A percentile compares a stretch with the other conserved stretches of the same genome.
These are phyloP conservation scores for Pleurotus tuber-regium DNA, from an alignment of 768 basidiomycete genomes.

Conservation along the genomic window DNA sequence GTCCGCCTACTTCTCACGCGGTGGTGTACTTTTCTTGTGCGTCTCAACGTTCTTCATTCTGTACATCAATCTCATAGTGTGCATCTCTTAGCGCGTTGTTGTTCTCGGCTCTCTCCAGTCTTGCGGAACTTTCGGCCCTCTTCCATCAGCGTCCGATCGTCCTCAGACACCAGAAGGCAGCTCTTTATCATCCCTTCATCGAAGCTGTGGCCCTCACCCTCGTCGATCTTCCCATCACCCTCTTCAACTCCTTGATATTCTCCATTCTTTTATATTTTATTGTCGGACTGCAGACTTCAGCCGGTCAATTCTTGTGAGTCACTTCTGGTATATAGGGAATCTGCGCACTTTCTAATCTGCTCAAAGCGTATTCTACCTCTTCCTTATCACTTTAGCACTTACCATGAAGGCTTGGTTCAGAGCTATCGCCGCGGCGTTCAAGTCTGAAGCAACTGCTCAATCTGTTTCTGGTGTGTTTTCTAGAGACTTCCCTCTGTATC, in stretches of 20 bases:
- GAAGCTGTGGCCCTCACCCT: slow-evolving; percentile 53
- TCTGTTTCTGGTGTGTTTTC: slow-evolving; percentile 46
- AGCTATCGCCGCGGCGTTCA: slow-evolving; percentile 57
- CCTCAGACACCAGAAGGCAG: slow-evolving; percentile 52
- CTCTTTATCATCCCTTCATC: slow-evolving; percentile 59
- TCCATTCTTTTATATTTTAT: slow-evolving; percentile 59
- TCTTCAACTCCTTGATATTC: slow-evolving; percentile 44
- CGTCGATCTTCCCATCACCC: slow-evolving; percentile 59
- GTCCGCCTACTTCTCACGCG: slow-evolving; percentile 63
- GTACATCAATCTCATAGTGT: background rate
- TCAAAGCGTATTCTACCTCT: slow-evolving; percentile 56
- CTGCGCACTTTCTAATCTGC: too few species aligned
- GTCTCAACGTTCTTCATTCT: slow-evolving; percentile 16
- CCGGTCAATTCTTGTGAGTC: slow-evolving; percentile 65
- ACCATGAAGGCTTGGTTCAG: slow-evolving; percentile 80
- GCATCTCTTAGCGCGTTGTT: slow-evolving; percentile 38
- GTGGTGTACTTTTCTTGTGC: slow-evolving; percentile 72
- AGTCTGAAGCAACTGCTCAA: slow-evolving; percentile 59
- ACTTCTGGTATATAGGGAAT: background rate
- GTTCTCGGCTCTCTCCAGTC: slow-evolving; percentile 43
- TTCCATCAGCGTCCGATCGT: slow-evolving; percentile 62
- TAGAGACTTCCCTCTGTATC: slow-evolving; percentile 10
- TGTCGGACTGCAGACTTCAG: slow-evolving; percentile 51
- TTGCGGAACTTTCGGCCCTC: slow-evolving; percentile 47
- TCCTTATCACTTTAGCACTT: slow-evolving; percentile 54